These are phyloP conservation scores for Parafenestella ontariensis DNA, from an alignment of 2,329 filamentous ascomycete genomes.

Conservation along the genomic window DNA sequence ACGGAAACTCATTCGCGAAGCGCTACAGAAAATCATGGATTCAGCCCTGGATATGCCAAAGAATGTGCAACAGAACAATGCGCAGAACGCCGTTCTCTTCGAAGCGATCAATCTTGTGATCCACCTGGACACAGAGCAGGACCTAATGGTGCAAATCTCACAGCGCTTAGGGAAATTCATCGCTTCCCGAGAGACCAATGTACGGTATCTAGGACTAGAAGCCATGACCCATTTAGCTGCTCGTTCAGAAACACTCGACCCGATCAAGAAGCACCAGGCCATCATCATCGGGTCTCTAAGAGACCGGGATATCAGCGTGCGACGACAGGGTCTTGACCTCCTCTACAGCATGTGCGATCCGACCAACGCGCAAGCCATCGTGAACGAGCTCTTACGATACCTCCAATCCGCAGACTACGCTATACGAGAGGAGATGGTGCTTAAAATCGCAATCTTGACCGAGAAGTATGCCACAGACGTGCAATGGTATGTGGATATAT, in stretches of 20 bases:
- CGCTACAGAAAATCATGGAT: constrained; percentile 88
- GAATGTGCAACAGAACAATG: constrained; percentile 99
- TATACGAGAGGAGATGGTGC: constrained; percentile 97
- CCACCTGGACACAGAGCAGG: constrained; percentile 92
- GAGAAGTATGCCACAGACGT: constrained; percentile 99
- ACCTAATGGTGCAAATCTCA: constrained; percentile 95
- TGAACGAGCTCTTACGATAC: constrained; percentile 91
- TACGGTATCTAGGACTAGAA: constrained; percentile 92
- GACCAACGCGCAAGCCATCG: constrained; percentile 91
- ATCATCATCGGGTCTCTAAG: constrained; percentile 94
- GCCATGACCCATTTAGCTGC: constrained; percentile 98
- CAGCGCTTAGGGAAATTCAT: constrained; percentile 92
- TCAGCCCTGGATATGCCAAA: constrained; percentile 92
- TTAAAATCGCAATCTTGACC: constrained; percentile 97
- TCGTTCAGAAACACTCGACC: constrained; percentile 89
- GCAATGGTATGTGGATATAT: constrained; percentile 99
- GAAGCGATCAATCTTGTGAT: constrained; percentile 99
- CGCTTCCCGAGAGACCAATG: constrained; percentile 94
- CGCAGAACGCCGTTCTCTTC: constrained; percentile 96
- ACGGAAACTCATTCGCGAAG: constrained; percentile 88
- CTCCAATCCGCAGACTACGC: constrained; percentile 97
- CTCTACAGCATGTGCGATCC: constrained; percentile 99
- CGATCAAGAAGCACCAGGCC: constrained; percentile 97
- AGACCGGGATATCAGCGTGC: constrained; percentile 95
- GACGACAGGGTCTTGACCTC: constrained; percentile 91